A percentile compares a stretch with the other conserved stretches of the same genome.
Conservation (phyloP, 805 yeast species). For the Suhomyces faveliae region DNA sequence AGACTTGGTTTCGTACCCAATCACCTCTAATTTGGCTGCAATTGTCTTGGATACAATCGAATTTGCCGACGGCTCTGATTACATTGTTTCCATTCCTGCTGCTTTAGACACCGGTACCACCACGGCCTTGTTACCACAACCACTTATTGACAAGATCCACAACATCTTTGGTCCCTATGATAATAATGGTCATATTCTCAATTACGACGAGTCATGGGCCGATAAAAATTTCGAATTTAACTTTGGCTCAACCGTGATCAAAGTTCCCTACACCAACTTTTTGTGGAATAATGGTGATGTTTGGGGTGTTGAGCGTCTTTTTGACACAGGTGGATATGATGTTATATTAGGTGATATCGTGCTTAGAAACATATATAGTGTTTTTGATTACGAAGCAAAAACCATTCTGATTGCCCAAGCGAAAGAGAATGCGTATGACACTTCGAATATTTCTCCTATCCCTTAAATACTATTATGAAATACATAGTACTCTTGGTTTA, state of each 20-base stretch:
- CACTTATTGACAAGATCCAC: neutral
- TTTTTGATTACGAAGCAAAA: neutral
- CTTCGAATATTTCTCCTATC: neutral
- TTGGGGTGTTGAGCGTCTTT: neutral
- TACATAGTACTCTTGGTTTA: too few species aligned
- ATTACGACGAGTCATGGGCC: neutral
- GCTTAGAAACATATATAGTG: neutral
- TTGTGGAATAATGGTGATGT: neutral
- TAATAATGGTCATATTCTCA: neutral
- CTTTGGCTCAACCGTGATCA: conserved; percentile 2
- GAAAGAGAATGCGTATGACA: neutral
- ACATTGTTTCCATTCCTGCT: neutral
- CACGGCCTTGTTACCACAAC: neutral
- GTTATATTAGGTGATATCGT: neutral
- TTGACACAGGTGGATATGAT: neutral
- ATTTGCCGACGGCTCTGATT: neutral
- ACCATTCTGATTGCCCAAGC: neutral
- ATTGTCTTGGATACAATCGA: neutral
- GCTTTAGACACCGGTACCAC: conserved; percentile 20
- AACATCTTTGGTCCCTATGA: neutral
- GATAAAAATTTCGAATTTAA: neutral
- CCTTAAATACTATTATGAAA: too few species aligned
- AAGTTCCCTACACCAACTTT: conserved; percentile 4
- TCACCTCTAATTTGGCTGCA: conserved; percentile 10
- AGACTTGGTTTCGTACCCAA: conserved; percentile 28